phyloP scores from a whole-genome alignment of 208 protist species.

The Wallacemonas collosoma region DNA sequence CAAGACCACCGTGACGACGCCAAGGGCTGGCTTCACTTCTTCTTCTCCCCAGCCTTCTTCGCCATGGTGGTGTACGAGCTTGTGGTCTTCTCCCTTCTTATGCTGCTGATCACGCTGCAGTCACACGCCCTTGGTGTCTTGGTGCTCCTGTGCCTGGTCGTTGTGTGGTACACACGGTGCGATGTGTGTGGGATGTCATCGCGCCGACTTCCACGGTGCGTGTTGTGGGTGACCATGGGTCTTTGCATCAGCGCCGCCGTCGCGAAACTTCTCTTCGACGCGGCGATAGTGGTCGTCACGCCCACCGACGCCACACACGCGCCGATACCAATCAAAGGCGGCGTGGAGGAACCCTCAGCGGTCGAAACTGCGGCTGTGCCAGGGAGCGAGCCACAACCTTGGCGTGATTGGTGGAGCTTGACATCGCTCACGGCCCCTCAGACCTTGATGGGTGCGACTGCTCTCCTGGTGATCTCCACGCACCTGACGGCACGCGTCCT shows the following conservation, averaged over 20 bases:
- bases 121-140: constrained; percentile 6
- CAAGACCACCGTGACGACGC: background rate
- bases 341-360: too few relatives aligned
- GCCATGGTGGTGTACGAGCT: constrained; percentile 1
- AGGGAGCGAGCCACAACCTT: background rate
- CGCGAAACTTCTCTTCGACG: background rate
- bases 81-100: background rate
- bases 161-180: background rate
- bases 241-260: constrained; percentile 1
- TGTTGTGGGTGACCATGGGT: background rate
- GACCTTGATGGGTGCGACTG: background rate
- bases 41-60: background rate
- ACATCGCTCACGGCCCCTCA: constrained; percentile 6
- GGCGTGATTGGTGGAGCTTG: constrained; percentile 2
- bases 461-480: background rate
- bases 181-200: background rate
- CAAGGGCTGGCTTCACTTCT: constrained; percentile 8
- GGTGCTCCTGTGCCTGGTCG: constrained; percentile 7
- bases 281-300: background rate
- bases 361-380: too few relatives aligned
- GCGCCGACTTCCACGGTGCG: background rate
- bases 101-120: constrained; percentile 16
- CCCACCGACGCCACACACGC: too few relatives aligned
- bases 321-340: too few relatives aligned
- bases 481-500: background rate